Evolutionary conservation across 2,329 filamentous ascomycete species (phyloP), one percentile per base, ranked within the genome.

Genomic region (Fusarium sp.): DNA sequence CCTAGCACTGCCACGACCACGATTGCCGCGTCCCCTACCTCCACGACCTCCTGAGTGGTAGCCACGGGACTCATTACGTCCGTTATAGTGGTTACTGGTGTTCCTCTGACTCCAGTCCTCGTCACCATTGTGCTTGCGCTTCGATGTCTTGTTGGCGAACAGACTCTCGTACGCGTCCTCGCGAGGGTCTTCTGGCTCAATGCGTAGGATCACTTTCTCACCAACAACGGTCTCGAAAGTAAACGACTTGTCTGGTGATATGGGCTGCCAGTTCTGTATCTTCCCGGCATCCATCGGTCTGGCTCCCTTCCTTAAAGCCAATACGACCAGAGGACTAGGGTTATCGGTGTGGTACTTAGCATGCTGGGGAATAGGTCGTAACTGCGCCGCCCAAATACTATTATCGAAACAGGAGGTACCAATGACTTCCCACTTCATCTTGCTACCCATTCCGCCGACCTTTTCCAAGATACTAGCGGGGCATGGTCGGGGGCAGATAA

Each of bases 361-460:
- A 1, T 86, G 87, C 18, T 88, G 82, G 1, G 90, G 89, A 0
- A 94, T 85, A 1, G 96, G 93, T 32, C 88, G 86, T 13, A 98
- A 88, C 45, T 90, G 87, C 18, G 91, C 93, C 7, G 95, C 96
- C 94, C 95, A 99, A 41, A 98, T 87, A 72, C 88, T 91, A 78
- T 94, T 90, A 64, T 97, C 92, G 71, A 88, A 89, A 71, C 87
- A 89, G 1, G 89, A 93, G 8, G 91, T 89, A 40, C 90, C 93
- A 1, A 89, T 92, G 7, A 97, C 90, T 78, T 93, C 89, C 93
- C 95, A 99, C 42, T 84, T 89, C 80, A 97, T 87, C 80, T 91
- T 95, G 74, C 88, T 90, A 34, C 94, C 93, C 75, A 97, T 89
- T 28, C 95, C 95, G 43, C 96, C 96, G 13, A 96, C 91, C 79